Base-by-base conservation (phyloP, 208 protist genomes). In the Trypanosoma cruzi region DNA sequence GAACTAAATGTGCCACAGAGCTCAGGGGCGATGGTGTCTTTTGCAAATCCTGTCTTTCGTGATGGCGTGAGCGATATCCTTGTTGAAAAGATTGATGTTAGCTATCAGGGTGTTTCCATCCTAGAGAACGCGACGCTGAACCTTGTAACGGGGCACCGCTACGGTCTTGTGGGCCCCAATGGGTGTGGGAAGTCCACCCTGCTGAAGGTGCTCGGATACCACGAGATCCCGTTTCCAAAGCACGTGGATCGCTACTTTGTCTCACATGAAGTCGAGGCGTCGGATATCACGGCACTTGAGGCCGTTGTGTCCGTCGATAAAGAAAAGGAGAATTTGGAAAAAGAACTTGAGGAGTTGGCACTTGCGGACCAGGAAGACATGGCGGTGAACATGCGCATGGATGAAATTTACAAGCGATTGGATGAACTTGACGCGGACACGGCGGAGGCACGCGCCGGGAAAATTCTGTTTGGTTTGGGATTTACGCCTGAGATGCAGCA, bases 161-260 rank as follows among this genome's bases (percentile, higher is more conserved):
- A 97, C 68, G 93, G 86, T 24, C 80, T 98, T 0, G 88, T 98
- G 10, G 96, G 89, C 4, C 79, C 87, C 6, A 98, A 97, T 72
- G 96, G 96, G 10, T 95, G 90, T 61, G 96, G 96, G 56, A 98
- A 98, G 83, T 97, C 96, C 6, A 98, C 92, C 24, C 77, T 98
- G 66, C 81, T 98, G 69, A 78, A 84, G 16, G 87, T 89, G 29
- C 79, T 98, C 13, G 93, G 86, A 28, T 96, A 42, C 66, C 75
- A 90, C 60, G 88, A 92, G 60, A 97, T 99, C 49, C 88, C 85
- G 4, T 97, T 99, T 52, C 97, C 98, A 0, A 81, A 87, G 24
- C 86, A 98, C 81, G 83, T 99, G 1, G 82, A 98, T 63, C 91
- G 98, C 42, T 94, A 98, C 78, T 98, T 98, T 80, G 92, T 99